phyloP scores from a whole-genome alignment of 2,329 filamentous ascomycete species.

The Blumeria hordei region DNA sequence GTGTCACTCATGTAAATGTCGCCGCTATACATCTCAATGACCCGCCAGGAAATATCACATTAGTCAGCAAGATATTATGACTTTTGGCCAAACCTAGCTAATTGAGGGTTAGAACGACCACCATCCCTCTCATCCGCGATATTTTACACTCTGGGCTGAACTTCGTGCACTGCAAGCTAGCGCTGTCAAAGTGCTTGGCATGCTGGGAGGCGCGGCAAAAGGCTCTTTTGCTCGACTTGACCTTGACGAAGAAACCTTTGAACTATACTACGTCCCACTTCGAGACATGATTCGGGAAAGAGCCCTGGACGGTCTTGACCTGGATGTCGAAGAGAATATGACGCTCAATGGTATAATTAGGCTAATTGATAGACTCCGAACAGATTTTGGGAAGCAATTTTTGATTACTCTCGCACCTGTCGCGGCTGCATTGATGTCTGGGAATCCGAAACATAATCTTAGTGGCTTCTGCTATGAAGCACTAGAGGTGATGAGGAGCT shows the following conservation, averaged over 20 bases:
- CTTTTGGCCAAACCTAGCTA: slow-evolving; percentile 17
- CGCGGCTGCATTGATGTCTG: slow-evolving; percentile 41
- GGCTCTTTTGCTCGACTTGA: slow-evolving; percentile 41
- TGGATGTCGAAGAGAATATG: slow-evolving; percentile 61
- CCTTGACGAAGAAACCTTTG: slow-evolving; percentile 37
- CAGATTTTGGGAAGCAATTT: slow-evolving; percentile 45
- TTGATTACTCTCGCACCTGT: slow-evolving; percentile 66
- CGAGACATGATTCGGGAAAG: slow-evolving; percentile 36
- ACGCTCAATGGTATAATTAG: slow-evolving; percentile 39
- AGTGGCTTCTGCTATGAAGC: slow-evolving; percentile 63
- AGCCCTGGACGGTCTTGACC: slow-evolving; percentile 43
- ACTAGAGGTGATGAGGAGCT: slow-evolving; percentile 42
- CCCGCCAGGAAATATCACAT: slow-evolving; percentile 22
- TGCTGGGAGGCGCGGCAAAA: slow-evolving; percentile 66
- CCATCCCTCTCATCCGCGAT: slow-evolving; percentile 39
- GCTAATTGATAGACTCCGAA: slow-evolving; percentile 40
- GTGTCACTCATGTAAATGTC: slow-evolving; percentile 61
- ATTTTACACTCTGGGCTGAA: slow-evolving; percentile 56
- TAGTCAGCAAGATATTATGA: slow-evolving; percentile 20
- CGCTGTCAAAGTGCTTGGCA: slow-evolving; percentile 60
- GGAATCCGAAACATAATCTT: slow-evolving; percentile 35
- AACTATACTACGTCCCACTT: slow-evolving; percentile 48
- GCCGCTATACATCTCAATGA: slow-evolving; percentile 69
- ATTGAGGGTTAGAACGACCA: slow-evolving; percentile 39
- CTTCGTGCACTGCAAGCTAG: slow-evolving; percentile 43